Evolutionary conservation across 2,329 filamentous ascomycete genomes (phyloP), one percentile per base, ranked within the genome.

Genomic region (Fusarium mundagurra): DNA sequence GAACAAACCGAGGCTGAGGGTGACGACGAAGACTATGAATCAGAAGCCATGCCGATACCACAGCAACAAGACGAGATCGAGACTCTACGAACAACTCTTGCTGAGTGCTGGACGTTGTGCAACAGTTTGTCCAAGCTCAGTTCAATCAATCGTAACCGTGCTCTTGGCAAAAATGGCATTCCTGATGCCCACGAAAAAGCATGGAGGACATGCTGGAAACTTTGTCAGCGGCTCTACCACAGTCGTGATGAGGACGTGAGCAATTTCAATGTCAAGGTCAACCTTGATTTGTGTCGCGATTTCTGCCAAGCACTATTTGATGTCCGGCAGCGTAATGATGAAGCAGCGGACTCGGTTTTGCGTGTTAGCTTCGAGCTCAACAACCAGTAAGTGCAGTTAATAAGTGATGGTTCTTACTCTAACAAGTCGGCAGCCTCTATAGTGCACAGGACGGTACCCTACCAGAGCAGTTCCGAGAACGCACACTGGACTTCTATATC

Each of bases 301-400:
- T 98, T 98, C 79, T 98, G 95, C 77, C 95, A 98, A 82, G 90
- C 94, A 0, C 85, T 98, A 17, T 98, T 98, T 78, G 95, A 98
- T 79, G 92, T 96, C 24, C 89, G 95, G 44, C 89, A 92, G 68
- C 91, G 91, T 73, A 91, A 92, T 59, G 93, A 97, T 72, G 94
- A 96, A 78, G 85, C 90, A 3, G 90, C 93, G 1, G 96, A 98
- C 81, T 97, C 95, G 0, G 92, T 98, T 20, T 84, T 98, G 53
- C 89, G 96, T 54, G 95, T 98, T 74, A 98, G 94, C 84, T 98
- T 98, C 80, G 96, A 98, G 83, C 87, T 98, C 31, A 98, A 97
- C 83, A 98, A 97, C 77, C 95, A 98, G 89, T 91, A 79, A 80
- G 88, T 81, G 27, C 18, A 29, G n/a, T 33, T 20, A 54, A 33